Percentiles rank a stretch among this genome's conserved stretches.
Conservation (phyloP, 2,329 filamentous ascomycete species). For the Colletotrichum graminicola region DNA sequence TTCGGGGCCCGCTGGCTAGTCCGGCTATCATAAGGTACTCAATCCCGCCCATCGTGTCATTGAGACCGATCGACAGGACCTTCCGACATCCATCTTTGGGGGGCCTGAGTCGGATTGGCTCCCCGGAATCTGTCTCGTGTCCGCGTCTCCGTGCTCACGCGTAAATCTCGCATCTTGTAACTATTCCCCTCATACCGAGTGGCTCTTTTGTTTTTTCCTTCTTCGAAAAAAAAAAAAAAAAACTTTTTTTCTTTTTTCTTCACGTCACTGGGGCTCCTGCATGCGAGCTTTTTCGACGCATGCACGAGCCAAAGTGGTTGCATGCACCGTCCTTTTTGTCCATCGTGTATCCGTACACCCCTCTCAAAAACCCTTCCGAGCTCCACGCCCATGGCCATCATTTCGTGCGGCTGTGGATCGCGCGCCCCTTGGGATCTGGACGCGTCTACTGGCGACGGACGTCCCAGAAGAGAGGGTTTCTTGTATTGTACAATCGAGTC, state of each 20-base stretch:
- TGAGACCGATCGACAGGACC: constrained; percentile 14
- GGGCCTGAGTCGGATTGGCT: not conserved
- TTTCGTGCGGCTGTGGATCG: constrained; percentile 30
- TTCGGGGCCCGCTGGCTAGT: constrained; percentile 5
- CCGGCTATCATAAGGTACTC: constrained; percentile 1
- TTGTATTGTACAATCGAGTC: constrained; percentile 14
- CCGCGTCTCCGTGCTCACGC: constrained; percentile 17
- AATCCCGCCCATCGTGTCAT: constrained; percentile 15
- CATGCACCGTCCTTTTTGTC: constrained; percentile 21
- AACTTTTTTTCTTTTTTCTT: not conserved
- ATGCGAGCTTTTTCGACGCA: constrained; percentile 31
- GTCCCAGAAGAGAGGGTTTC: constrained; percentile 23
- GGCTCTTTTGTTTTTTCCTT: no score
- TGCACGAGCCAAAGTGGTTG: constrained; percentile 35
- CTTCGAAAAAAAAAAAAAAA: no score
- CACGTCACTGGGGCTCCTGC: constrained; percentile 19
- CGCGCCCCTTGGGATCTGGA: constrained; percentile 11
- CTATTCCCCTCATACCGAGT: not conserved
- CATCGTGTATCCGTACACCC: constrained; percentile 4
- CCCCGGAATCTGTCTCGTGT: constrained; percentile 5
- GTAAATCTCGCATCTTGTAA: constrained; percentile 23
- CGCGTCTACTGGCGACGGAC: constrained; percentile 30
- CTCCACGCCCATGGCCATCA: constrained; percentile 12
- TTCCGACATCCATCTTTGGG: not conserved
- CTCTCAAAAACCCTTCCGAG: not conserved